These are phyloP conservation scores for Ophiostoma quercus DNA, from an alignment of 2,329 filamentous ascomycete genomes.

Conservation along the genomic window DNA sequence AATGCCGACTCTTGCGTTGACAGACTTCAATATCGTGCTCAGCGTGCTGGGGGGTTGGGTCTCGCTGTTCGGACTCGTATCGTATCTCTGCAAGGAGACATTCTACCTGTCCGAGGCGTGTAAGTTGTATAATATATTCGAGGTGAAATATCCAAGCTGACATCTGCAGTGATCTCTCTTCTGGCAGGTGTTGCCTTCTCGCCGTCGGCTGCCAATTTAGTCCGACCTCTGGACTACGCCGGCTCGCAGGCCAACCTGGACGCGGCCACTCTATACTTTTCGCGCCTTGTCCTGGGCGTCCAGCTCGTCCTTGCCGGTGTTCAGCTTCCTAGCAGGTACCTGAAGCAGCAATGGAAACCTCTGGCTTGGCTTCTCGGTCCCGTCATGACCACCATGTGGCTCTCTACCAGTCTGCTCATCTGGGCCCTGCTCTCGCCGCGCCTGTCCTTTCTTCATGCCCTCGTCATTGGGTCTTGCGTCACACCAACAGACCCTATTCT, in stretches of 20 bases:
- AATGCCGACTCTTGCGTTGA: slow-evolving; percentile 43
- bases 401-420: slow-evolving; percentile 70
- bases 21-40: slow-evolving; percentile 80
- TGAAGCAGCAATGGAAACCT: slow-evolving; percentile 72
- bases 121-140: slow-evolving; percentile 36
- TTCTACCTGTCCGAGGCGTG: slow-evolving; percentile 87
- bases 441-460: slow-evolving; percentile 68
- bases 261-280: slow-evolving; percentile 74
- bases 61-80: slow-evolving; percentile 83
- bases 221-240: slow-evolving; percentile 72
- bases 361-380: slow-evolving; percentile 72
- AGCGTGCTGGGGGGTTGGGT: slow-evolving; percentile 81
- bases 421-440: slow-evolving; percentile 66
- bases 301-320: slow-evolving; percentile 86
- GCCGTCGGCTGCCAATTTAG: slow-evolving; percentile 68
- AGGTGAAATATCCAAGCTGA: neutral
- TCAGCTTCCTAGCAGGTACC: slow-evolving; percentile 77
- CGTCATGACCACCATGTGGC: slow-evolving; percentile 83
- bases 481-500: slow-evolving; percentile 86
- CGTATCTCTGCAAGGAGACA: slow-evolving; percentile 81
- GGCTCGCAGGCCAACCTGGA: slow-evolving; percentile 54
- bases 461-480: slow-evolving; percentile 79
- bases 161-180: slow-evolving; percentile 67
- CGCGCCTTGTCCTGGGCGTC: slow-evolving; percentile 79
- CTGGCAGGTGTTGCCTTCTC: slow-evolving; percentile 74